Percentiles rank a stretch among this genome's conserved stretches.
phyloP scores from a whole-genome alignment of 345 rosid genomes.

The Arabidopsis suecica region DNA sequence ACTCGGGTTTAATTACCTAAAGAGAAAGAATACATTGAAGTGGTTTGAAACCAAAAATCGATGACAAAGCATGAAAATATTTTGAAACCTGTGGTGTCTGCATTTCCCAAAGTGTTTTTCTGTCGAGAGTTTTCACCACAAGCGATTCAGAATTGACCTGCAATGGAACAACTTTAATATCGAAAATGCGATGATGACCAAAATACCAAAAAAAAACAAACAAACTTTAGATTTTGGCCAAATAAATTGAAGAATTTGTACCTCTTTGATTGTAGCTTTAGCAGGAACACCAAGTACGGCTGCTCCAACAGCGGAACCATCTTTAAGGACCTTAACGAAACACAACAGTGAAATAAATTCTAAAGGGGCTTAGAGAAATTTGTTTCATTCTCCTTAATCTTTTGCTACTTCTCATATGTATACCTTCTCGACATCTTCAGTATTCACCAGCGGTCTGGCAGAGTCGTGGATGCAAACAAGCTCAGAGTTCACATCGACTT shows the following conservation, averaged over 20 bases:
- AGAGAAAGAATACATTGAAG: neutral
- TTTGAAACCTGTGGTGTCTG: constrained; percentile 89
- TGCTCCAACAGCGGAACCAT: constrained; percentile 80
- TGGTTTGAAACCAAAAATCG: constrained; percentile 12
- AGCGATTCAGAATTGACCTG: constrained; percentile 82
- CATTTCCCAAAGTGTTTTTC: constrained; percentile 97
- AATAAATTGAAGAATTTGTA: constrained; percentile 23
- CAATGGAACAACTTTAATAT: neutral
- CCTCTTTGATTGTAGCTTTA: constrained; percentile 99
- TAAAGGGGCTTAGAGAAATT: neutral
- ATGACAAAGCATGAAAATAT: neutral
- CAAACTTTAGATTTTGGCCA: too few relatives aligned
- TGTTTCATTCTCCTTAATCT: neutral
- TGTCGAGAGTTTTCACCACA: constrained; percentile 85
- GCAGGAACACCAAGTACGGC: constrained; percentile 96
- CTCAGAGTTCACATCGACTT: constrained; percentile 63
- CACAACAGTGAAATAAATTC: neutral
- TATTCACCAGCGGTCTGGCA: constrained; percentile 78
- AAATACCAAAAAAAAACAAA: neutral
- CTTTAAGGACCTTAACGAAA: constrained; percentile 68
- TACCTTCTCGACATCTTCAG: constrained; percentile 80
- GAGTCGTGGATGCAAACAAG: constrained; percentile 97
- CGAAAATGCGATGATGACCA: neutral
- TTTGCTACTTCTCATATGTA: neutral
- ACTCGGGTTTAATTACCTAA: constrained; percentile 80